A percentile compares a stretch with the other conserved stretches of the same genome.
Conservation (phyloP, 805 yeast species). For the Barnettozyma botsteinii region DNA sequence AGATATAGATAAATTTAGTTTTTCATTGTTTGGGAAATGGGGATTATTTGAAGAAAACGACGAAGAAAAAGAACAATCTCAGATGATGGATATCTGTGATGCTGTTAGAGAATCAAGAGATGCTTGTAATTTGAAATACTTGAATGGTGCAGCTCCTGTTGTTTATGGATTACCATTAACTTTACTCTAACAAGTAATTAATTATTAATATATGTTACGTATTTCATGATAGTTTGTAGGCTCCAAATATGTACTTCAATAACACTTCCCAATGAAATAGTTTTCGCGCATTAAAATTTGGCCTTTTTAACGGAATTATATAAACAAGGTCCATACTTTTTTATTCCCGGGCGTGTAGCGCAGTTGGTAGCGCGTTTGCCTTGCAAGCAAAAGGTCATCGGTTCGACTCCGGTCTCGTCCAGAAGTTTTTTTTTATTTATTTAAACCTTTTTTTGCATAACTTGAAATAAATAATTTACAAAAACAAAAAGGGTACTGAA, state of each 20-base stretch:
- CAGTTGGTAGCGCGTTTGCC: conserved; percentile 60
- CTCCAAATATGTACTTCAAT: too few relatives aligned
- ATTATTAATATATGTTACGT: too few relatives aligned
- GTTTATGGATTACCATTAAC: conserved; percentile 78
- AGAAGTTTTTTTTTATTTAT: too few relatives aligned
- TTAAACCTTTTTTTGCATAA: too few relatives aligned
- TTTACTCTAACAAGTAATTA: conserved; percentile 4
- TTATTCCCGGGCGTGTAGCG: conserved; percentile 65
- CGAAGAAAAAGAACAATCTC: conserved; percentile 12
- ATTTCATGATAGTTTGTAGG: too few relatives aligned
- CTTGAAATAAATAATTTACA: too few relatives aligned
- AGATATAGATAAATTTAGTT: conserved; percentile 79
- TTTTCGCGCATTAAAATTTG: too few relatives aligned
- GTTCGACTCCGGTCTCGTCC: conserved; percentile 61
- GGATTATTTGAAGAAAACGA: conserved; percentile 40
- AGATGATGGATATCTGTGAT: conserved; percentile 39
- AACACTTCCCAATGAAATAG: too few relatives aligned
- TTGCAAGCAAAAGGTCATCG: conserved; percentile 58
- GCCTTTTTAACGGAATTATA: too few relatives aligned
- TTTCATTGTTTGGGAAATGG: conserved; percentile 56
- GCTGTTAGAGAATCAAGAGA: conserved; percentile 63
- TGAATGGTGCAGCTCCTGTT: conserved; percentile 93
- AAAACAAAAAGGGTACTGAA: too few relatives aligned
- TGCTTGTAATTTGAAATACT: conserved; percentile 59
- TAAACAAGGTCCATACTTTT: too few relatives aligned